Evolutionary conservation across 2,329 filamentous ascomycete species (phyloP).

Genomic region (Escovopsis weberi): DNA sequence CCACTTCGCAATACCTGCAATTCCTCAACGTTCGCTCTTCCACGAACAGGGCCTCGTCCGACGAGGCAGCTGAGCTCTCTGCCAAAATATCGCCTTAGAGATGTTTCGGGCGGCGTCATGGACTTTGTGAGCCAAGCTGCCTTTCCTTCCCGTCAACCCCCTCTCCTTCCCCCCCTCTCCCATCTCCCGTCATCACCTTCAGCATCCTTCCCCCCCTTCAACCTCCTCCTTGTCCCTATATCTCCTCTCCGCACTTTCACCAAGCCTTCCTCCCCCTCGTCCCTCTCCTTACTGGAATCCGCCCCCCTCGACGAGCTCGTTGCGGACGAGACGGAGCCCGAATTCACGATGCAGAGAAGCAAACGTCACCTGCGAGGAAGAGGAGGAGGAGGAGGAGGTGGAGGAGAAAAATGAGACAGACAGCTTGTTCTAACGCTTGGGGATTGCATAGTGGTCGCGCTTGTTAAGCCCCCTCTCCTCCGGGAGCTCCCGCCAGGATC

Average conservation of each 20-base stretch:
- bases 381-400: neutral
- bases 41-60: neutral
- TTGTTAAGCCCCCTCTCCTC: constrained; percentile 48
- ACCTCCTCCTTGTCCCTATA: no score
- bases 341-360: neutral
- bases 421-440: constrained; percentile 2
- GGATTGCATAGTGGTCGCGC: constrained; percentile 43
- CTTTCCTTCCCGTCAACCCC: neutral
- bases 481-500: constrained; percentile 40
- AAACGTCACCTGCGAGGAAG: neutral
- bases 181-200: no score
- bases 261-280: no score
- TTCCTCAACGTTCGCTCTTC: neutral
- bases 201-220: no score
- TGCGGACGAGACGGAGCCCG: neutral
- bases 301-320: neutral
- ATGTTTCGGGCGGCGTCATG: constrained; percentile 36
- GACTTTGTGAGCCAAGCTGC: constrained; percentile 35
- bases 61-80: constrained; percentile 1
- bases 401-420: neutral
- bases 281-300: neutral
- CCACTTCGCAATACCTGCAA: neutral
- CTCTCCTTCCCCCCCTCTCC: neutral
- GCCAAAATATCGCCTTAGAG: constrained; percentile 15
- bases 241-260: no score